phyloP scores from a whole-genome alignment of 1,139 yeast genomes.

The Candida buenavistaensis region DNA sequence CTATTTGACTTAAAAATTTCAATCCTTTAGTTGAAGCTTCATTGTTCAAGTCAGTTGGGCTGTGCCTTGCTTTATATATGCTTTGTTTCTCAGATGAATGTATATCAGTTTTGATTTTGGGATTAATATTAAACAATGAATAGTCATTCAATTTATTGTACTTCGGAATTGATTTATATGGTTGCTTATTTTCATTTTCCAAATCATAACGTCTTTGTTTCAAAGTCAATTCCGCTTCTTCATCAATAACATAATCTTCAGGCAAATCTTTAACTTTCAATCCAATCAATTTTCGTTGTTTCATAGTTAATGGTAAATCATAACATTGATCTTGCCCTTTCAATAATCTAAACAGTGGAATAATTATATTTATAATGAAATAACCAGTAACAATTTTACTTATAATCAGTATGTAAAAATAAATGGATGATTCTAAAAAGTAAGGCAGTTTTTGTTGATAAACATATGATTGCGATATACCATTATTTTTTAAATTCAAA shows the following conservation, averaged over 20 bases:
- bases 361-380: slow-evolving; percentile 13
- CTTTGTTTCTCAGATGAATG: slow-evolving; percentile 1
- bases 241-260: slow-evolving; percentile 9
- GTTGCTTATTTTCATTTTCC: slow-evolving; percentile 7
- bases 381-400: slow-evolving; percentile 9
- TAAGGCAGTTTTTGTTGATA: neutral
- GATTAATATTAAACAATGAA: slow-evolving; percentile 4
- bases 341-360: slow-evolving; percentile 21
- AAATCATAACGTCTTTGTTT: slow-evolving; percentile 17
- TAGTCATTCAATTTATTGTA: slow-evolving; percentile 13
- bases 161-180: slow-evolving; percentile 12
- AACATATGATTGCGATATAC: neutral
- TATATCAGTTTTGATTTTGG: neutral
- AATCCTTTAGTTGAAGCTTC: neutral
- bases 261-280: slow-evolving; percentile 16
- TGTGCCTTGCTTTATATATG: slow-evolving; percentile 5
- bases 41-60: slow-evolving; percentile 3
- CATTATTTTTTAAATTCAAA: slow-evolving; percentile 7
- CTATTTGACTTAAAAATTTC: slow-evolving; percentile 3
- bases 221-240: slow-evolving; percentile 13
- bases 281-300: slow-evolving; percentile 39
- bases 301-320: slow-evolving; percentile 41
- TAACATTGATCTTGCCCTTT: slow-evolving; percentile 41
- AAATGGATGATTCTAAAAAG: neutral
- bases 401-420: slow-evolving; percentile 10